A percentile compares a stretch with the other conserved stretches of the same genome.
phyloP scores from a whole-genome alignment of 1,284 basidiomycete species.

The Cryptococcus hybrid region DNA sequence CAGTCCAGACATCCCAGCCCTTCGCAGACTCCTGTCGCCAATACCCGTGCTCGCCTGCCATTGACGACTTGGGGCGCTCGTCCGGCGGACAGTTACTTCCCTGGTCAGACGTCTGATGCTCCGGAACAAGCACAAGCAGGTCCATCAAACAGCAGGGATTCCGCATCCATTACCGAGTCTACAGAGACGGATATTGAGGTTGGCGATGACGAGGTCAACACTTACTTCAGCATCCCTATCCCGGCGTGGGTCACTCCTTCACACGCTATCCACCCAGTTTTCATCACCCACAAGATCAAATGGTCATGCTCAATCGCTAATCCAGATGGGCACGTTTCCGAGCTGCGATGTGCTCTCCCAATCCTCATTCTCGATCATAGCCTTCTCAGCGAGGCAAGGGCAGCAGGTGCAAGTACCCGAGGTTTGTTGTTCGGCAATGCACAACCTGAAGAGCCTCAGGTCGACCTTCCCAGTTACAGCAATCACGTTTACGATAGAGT shows the following conservation, averaged over 20 bases:
- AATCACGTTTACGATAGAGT: slow-evolving; percentile 86
- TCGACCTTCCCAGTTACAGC: slow-evolving; percentile 78
- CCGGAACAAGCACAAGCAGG: slow-evolving; percentile 6
- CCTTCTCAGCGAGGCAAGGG: slow-evolving; percentile 69
- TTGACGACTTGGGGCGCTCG: slow-evolving; percentile 4
- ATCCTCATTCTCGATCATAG: slow-evolving; percentile 73
- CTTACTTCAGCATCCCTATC: slow-evolving; percentile 51
- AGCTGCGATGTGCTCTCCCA: slow-evolving; percentile 86
- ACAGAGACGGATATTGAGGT: slow-evolving; percentile 20
- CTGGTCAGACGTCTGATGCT: background rate
- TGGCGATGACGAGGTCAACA: slow-evolving; percentile 52
- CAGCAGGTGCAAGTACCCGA: slow-evolving; percentile 67
- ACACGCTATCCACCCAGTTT: slow-evolving; percentile 63
- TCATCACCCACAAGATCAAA: slow-evolving; percentile 63
- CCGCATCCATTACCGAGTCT: slow-evolving; percentile 5
- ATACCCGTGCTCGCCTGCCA: slow-evolving; percentile 3
- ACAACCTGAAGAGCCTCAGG: slow-evolving; percentile 58
- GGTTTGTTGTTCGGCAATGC: slow-evolving; percentile 61
- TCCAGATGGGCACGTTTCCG: slow-evolving; percentile 82
- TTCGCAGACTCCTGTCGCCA: slow-evolving; percentile 8
- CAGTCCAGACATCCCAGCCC: slow-evolving; percentile 8
- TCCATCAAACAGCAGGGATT: slow-evolving; percentile 12
- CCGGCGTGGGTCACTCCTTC: slow-evolving; percentile 57
- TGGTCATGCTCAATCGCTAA: slow-evolving; percentile 68
- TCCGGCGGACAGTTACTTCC: slow-evolving; percentile 13